Conservation (phyloP, 306 rosid species). For the Malus sylvestris region DNA sequence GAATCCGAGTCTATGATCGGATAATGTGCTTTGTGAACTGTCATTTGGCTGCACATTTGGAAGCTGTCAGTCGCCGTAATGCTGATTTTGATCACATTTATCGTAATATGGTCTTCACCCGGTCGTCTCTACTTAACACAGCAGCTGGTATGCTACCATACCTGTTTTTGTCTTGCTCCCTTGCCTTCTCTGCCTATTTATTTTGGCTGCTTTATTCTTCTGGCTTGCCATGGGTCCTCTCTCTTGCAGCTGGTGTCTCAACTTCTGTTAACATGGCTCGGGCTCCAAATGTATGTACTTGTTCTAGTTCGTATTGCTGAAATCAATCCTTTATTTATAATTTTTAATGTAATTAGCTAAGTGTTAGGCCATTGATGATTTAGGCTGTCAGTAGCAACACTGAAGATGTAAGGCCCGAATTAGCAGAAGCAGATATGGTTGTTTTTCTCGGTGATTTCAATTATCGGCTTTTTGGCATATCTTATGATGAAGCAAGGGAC, state of each 20-base stretch:
- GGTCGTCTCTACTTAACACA: conserved; percentile 73
- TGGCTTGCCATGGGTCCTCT: conserved; percentile 87
- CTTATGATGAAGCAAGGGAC: conserved; percentile 98
- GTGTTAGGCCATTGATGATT: conserved; percentile 17
- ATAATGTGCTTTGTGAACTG: conserved; percentile 99
- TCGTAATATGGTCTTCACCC: conserved; percentile 85
- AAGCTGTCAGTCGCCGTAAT: conserved; percentile 92
- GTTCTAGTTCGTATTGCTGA: not conserved
- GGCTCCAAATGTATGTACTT: conserved; percentile 56
- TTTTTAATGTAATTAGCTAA: conserved; percentile 14
- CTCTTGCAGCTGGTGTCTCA: conserved; percentile 90
- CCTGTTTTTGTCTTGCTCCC: conserved; percentile 79
- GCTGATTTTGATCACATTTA: conserved; percentile 97
- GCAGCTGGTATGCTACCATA: conserved; percentile 91
- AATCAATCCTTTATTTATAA: not conserved
- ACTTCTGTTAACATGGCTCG: conserved; percentile 62
- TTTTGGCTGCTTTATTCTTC: conserved; percentile 93
- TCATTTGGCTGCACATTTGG: conserved; percentile 99
- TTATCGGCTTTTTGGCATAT: conserved; percentile 92
- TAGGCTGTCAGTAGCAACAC: conserved; percentile 40
- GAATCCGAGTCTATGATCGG: conserved; percentile 91
- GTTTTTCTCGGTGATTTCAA: conserved; percentile 93
- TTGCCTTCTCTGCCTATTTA: conserved; percentile 90
- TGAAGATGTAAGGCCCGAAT: conserved; percentile 83
- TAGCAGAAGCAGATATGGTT: conserved; percentile 93